phyloP scores from a whole-genome alignment of 306 rosid species.

The Cucumis melo region DNA sequence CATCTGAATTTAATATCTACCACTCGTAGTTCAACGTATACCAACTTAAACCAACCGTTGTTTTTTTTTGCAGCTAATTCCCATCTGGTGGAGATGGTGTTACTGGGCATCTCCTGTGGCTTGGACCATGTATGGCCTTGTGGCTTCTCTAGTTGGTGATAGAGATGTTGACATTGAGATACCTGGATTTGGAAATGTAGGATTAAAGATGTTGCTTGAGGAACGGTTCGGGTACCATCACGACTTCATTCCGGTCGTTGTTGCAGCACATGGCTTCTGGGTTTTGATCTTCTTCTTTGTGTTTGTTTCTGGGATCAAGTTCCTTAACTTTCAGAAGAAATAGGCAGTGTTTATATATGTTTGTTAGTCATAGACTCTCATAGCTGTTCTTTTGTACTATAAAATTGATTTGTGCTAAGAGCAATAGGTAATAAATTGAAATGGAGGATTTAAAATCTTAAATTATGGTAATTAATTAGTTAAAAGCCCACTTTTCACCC shows the following conservation, averaged over 20 bases:
- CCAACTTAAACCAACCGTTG: neutral
- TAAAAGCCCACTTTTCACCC: too few relatives aligned
- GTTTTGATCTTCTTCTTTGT: constrained; percentile 36
- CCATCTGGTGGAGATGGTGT: constrained; percentile 48
- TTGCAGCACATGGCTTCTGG: constrained; percentile 29
- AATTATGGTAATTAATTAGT: too few relatives aligned
- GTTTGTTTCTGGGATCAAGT: constrained; percentile 51
- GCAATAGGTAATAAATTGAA: neutral
- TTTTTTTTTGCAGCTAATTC: constrained; percentile 19
- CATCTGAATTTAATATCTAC: neutral
- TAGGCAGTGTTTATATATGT: neutral
- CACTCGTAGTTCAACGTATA: neutral
- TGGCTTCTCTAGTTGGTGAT: constrained; percentile 29
- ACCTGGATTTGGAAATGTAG: constrained; percentile 14
- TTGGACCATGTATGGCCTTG: constrained; percentile 33
- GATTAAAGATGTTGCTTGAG: constrained; percentile 26
- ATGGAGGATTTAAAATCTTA: too few relatives aligned
- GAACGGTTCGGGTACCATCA: constrained; percentile 25
- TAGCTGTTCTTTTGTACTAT: neutral
- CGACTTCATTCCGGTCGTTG: constrained; percentile 32
- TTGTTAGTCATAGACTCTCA: neutral
- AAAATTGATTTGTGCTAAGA: neutral
- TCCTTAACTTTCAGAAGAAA: constrained; percentile 50
- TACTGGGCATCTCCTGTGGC: constrained; percentile 36
- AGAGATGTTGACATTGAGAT: constrained; percentile 5